Evolutionary conservation across 2,329 filamentous ascomycete genomes (phyloP), one percentile per base, ranked within the genome.

Genomic region (Fusarium sp.): DNA sequence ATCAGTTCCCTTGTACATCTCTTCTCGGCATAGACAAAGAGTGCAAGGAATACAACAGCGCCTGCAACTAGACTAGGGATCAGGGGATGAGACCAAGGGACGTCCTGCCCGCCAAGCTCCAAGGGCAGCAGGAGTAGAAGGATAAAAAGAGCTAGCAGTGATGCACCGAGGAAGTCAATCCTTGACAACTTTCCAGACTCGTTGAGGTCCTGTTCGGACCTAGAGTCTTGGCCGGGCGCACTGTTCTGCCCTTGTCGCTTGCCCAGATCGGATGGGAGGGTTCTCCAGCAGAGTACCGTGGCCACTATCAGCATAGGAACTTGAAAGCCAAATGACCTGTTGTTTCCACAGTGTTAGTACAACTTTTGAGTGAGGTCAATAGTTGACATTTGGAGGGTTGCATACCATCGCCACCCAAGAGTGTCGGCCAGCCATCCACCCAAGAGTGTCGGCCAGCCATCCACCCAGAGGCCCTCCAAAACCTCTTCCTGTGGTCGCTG

Each of bases 391-490:
- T 25, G 23, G 9, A 4, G 27, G 22, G 3, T 7, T 1, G 40
- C 65, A 47, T 20, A 72, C 70, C 85, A 89, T 33, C 89, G 81
- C 89, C 89, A 91, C 9, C 89, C 88, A 22, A 91, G 80, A 1
- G 78, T 81, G 63, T 90, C 87, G 11, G 87, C 87, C 6, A 91
- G 81, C 33, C 85, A 82, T 0, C 88, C 88, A 3, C 89, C 88
- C 10, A 85, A 91, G 80, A 1, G 78, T 81, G 63, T 90, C 87
- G 11, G 87, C 87, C 6, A 91, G 81, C 33, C 85, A 82, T 0
- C 88, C 88, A 3, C 89, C 88, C 10, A 85, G 71, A 2, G 84
- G 85, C 0, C 84, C 85, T 3, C 85, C 85, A 1, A 86, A 70
- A 44, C 83, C 85, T 35, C 85, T 78, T 3, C 84, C 85, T 3